Percentiles rank a stretch among this genome's conserved stretches.
Evolutionary conservation across 1,139 yeast species (phyloP).

Genomic region (Kodamaea alishanica): DNA sequence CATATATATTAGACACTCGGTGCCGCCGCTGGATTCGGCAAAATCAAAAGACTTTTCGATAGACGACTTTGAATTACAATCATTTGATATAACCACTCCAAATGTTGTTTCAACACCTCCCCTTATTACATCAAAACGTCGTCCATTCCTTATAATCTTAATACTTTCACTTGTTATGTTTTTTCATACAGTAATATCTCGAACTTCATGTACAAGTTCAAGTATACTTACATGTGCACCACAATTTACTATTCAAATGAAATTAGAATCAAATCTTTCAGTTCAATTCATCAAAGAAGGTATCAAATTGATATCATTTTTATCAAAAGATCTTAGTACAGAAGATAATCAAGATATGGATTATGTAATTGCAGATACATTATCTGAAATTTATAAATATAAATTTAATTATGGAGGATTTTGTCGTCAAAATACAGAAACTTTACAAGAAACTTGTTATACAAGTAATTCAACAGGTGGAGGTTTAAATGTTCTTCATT

Average conservation of each 20-base stretch:
- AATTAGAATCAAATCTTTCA: constrained; percentile 1
- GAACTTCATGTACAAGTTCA: too few relatives aligned
- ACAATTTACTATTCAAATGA: constrained; percentile 8
- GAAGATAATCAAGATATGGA: constrained; percentile 19
- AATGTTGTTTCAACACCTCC: too few relatives aligned
- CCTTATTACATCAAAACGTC: too few relatives aligned
- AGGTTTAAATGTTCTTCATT: constrained; percentile 47
- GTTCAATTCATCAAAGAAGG: constrained; percentile 33
- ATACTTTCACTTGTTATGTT: too few relatives aligned
- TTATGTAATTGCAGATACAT: constrained; percentile 37
- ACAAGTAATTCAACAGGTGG: constrained; percentile 17
- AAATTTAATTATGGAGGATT: constrained; percentile 48
- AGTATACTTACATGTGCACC: constrained; percentile 5
- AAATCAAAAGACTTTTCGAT: too few relatives aligned
- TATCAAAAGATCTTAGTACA: constrained; percentile 52
- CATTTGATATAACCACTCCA: too few relatives aligned
- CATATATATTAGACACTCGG: too few relatives aligned
- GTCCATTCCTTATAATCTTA: too few relatives aligned
- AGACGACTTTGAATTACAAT: too few relatives aligned
- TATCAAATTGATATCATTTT: constrained; percentile 48
- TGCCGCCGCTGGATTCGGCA: too few relatives aligned
- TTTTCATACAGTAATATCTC: too few relatives aligned
- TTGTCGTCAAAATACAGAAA: constrained; percentile 34
- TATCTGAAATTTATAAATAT: constrained; percentile 39
- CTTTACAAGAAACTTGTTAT: constrained; percentile 27